Base-by-base conservation (phyloP, 768 basidiomycete genomes). In the Galerina marginata region DNA sequence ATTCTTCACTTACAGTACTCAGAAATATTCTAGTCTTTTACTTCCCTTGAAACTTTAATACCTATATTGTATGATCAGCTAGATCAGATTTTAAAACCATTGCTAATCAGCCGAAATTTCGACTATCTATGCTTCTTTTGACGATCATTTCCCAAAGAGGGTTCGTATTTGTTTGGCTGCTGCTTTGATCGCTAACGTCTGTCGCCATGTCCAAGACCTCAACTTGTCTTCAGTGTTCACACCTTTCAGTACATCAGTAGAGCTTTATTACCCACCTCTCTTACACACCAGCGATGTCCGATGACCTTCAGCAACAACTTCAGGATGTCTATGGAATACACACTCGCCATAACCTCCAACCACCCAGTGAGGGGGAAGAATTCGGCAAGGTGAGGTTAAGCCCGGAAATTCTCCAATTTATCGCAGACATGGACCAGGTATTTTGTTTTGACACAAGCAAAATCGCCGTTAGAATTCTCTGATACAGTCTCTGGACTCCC, bases 381-480 rank as follows among this genome's bases (percentile, higher is more conserved):
- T 46, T 62, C 56, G 69, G 68, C 49, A 55, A 65, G 23, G 46
- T 71, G 45, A 69, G 75, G n/a, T 67, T 83, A 43, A 80, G 81
- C 54, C 67, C 71, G 2, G 75, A 77, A 6, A 70, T 82, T 15
- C 59, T 75, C n/a, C 62, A 71, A 4, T 77, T 76, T 51, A 70
- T 83, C 23, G 57, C 60, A 15, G 69, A 73, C 1, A 58, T 67
- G 9, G 67, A 69, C 20, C 69, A 77, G 64, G 81, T 77, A 60
- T 63, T 63, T 14, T 33, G 15, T 16, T 23, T 33, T 39, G 45
- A 40, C 33, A 36, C 11, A 38, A 46, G 10, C 15, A 2, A 16
- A 4, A 49, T 7, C 23, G 4, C 6, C 12, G 26, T 61, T 38
- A 51, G 23, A 65, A 5, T 38, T 14, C 26, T 26, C 12, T 16